phyloP scores from a whole-genome alignment of 306 rosid genomes.

The Prunus kanzakura region DNA sequence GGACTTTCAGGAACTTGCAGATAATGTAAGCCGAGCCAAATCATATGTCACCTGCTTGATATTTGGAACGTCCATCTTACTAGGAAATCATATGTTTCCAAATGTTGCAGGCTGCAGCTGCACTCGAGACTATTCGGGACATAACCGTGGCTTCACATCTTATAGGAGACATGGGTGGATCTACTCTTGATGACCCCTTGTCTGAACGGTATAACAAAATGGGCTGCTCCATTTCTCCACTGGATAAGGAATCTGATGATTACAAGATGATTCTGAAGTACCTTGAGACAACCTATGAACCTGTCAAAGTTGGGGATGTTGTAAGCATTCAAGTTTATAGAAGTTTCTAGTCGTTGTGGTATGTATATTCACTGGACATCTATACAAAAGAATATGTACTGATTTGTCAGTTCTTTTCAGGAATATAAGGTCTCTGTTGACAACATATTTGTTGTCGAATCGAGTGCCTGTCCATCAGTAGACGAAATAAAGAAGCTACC shows the following conservation, averaged over 20 bases:
- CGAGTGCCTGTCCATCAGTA: conserved; percentile 51
- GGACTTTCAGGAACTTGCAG: conserved; percentile 74
- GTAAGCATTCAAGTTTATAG: conserved; percentile 33
- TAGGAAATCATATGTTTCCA: neutral
- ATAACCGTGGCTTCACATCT: conserved; percentile 71
- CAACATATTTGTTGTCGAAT: conserved; percentile 51
- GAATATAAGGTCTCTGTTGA: conserved; percentile 67
- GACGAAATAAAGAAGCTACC: conserved; percentile 69
- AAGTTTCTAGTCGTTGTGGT: neutral
- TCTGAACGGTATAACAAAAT: conserved; percentile 57
- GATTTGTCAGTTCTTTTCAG: conserved; percentile 33
- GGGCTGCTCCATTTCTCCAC: conserved; percentile 58
- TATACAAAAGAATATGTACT: neutral
- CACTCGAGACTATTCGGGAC: conserved; percentile 66
- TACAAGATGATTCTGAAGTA: conserved; percentile 74
- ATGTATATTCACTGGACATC: neutral
- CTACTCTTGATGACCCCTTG: conserved; percentile 73
- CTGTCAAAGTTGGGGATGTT: conserved; percentile 65
- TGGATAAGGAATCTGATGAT: conserved; percentile 56
- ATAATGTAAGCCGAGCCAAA: conserved; percentile 49
- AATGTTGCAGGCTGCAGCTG: conserved; percentile 63
- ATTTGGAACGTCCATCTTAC: neutral
- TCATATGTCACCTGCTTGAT: neutral
- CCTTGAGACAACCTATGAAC: conserved; percentile 70
- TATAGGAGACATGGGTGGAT: conserved; percentile 72